Percentiles rank a stretch among this genome's conserved stretches.
These are phyloP conservation scores for Backusella macrospora DNA, from an alignment of 192 early-diverging fungal genomes.

Conservation along the genomic window DNA sequence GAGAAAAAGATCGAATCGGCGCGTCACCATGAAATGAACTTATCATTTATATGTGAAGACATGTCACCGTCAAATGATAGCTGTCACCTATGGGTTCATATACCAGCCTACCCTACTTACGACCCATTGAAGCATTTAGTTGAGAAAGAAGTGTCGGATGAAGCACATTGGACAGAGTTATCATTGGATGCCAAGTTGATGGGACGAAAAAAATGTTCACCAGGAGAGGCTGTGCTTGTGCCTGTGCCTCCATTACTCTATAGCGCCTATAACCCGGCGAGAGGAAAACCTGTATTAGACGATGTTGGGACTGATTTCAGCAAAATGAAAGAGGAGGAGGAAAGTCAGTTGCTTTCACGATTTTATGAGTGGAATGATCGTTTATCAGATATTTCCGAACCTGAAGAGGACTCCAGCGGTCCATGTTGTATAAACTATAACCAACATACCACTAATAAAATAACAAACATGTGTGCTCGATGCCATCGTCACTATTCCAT, in stretches of 20 bases:
- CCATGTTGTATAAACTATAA: constrained; percentile 12
- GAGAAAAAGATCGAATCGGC: neutral
- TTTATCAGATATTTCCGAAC: neutral
- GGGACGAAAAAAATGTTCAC: neutral
- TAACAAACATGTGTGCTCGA: constrained; percentile 30
- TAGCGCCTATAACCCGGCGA: neutral
- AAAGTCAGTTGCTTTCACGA: neutral
- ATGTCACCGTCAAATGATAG: neutral
- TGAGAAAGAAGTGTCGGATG: neutral
- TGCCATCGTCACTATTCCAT: constrained; percentile 39
- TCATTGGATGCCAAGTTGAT: neutral
- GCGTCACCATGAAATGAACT: neutral
- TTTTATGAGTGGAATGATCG: neutral
- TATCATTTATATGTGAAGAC: neutral
- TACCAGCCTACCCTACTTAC: neutral
- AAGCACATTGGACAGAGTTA: neutral
- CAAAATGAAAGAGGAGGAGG: neutral
- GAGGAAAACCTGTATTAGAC: too few species aligned
- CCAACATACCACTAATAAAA: constrained; percentile 10
- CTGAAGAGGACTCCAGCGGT: constrained; percentile 18
- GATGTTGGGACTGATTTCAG: neutral
- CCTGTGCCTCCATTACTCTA: neutral
- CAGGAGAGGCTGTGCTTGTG: neutral
- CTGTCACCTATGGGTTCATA: neutral
- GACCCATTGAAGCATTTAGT: neutral